These are phyloP conservation scores for Fusarium sp. DNA, from an alignment of 2,329 filamentous ascomycete genomes.

Conservation along the genomic window DNA sequence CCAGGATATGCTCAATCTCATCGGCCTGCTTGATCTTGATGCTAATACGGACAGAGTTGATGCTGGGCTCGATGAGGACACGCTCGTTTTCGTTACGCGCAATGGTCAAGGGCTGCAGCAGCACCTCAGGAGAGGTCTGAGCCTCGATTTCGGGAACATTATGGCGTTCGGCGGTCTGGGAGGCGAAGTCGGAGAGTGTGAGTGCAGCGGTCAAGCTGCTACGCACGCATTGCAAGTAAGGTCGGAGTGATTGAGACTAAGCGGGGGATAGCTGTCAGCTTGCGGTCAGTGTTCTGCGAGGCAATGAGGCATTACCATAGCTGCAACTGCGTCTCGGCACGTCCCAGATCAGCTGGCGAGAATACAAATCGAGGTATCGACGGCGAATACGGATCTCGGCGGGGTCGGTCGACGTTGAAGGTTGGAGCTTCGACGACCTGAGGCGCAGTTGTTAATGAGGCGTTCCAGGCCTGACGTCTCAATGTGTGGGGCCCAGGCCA, in stretches of 20 bases:
- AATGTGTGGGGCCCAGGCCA: conserved; percentile 44
- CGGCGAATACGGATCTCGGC: conserved; percentile 34
- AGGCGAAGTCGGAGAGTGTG: conserved; percentile 91
- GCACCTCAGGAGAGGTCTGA: conserved; percentile 88
- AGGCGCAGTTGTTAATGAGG: conserved; percentile 39
- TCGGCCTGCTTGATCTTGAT: conserved; percentile 99
- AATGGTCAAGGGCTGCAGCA: conserved; percentile 89
- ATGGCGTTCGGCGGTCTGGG: conserved; percentile 93
- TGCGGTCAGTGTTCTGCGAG: background rate
- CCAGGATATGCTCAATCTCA: conserved; percentile 97
- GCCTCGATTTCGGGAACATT: conserved; percentile 99
- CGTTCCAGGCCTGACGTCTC: conserved; percentile 47
- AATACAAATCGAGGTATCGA: conserved; percentile 26
- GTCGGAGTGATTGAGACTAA: conserved; percentile 94
- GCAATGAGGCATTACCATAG: conserved; percentile 32
- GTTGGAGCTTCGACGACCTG: conserved; percentile 39
- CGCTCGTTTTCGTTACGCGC: conserved; percentile 97
- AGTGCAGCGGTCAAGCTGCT: conserved; percentile 93
- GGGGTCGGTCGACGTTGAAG: conserved; percentile 42
- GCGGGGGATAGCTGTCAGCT: conserved; percentile 34
- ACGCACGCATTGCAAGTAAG: conserved; percentile 95
- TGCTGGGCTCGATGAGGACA: conserved; percentile 93
- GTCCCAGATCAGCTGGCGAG: conserved; percentile 11
- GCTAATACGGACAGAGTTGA: conserved; percentile 96
- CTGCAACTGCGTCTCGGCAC: conserved; percentile 15